phyloP scores from a whole-genome alignment of 1,284 basidiomycete species.

The Austroboletus novae-zelandiae region DNA sequence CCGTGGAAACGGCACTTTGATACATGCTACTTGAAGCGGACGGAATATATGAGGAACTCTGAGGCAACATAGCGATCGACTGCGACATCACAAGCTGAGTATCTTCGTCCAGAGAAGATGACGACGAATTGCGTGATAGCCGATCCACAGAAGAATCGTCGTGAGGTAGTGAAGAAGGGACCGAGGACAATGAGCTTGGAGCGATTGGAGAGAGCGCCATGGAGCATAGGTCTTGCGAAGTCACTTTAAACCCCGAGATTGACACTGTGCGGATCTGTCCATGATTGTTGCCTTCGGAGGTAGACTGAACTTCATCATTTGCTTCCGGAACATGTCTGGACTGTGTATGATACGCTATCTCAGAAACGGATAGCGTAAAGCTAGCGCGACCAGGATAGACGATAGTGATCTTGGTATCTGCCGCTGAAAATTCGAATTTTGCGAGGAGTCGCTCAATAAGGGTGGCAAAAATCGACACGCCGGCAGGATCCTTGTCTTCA shows the following conservation, averaged over 20 bases:
- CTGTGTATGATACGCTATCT: constrained; percentile 54
- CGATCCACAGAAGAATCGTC: constrained; percentile 18
- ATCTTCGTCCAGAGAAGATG: constrained; percentile 60
- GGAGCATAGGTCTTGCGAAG: constrained; percentile 41
- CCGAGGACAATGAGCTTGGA: constrained; percentile 20
- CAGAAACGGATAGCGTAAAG: constrained; percentile 56
- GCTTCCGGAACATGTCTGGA: constrained; percentile 8
- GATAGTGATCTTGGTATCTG: constrained; percentile 65
- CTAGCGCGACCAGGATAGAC: constrained; percentile 61
- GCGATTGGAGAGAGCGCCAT: constrained; percentile 15
- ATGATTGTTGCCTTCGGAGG: constrained; percentile 13
- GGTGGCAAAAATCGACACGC: constrained; percentile 81
- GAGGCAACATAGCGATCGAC: constrained; percentile 60
- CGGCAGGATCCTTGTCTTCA: constrained; percentile 58
- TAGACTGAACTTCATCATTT: constrained; percentile 26
- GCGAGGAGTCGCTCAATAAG: constrained; percentile 83
- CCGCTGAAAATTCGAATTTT: constrained; percentile 76
- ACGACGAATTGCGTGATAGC: constrained; percentile 43
- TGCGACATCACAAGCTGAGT: constrained; percentile 70
- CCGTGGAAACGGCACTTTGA: constrained; percentile 65
- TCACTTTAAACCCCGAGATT: constrained; percentile 50
- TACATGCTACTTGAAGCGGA: constrained; percentile 63
- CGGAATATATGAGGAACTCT: constrained; percentile 42
- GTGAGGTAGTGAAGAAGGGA: constrained; percentile 34
- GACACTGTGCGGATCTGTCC: constrained; percentile 42